These are phyloP conservation scores for Verbena officinalis DNA, from an alignment of 257 asterid species.

Conservation along the genomic window DNA sequence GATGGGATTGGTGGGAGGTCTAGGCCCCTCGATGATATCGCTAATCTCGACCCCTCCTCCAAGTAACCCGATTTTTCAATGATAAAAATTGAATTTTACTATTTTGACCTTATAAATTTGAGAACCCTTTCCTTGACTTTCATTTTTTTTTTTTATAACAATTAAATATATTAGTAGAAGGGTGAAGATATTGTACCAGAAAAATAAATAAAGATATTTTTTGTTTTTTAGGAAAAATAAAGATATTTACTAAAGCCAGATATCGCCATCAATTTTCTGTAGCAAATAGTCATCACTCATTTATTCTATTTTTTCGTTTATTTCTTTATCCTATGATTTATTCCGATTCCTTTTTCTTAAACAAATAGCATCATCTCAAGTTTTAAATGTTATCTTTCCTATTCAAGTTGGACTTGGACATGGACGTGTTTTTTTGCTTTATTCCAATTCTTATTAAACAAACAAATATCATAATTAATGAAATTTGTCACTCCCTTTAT, in stretches of 20 bases:
- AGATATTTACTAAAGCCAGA: constrained; percentile 3
- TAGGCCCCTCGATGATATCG: constrained; percentile 40
- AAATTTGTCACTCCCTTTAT: constrained; percentile 24
- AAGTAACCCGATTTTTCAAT: constrained; percentile 33
- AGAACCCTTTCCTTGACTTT: not conserved
- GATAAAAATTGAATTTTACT: not conserved
- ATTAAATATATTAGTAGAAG: too few relatives aligned
- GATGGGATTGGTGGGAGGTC: not conserved
- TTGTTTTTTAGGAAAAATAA: not conserved
- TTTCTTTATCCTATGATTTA: not conserved
- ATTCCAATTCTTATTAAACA: constrained; percentile 11
- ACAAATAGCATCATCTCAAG: constrained; percentile 18
- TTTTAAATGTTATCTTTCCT: not conserved
- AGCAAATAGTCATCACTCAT: constrained; percentile 1
- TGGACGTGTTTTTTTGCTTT: constrained; percentile 22
- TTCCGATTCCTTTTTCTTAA: constrained; percentile 13
- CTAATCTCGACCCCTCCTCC: constrained; percentile 55
- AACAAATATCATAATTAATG: not conserved
- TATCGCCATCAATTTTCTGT: not conserved
- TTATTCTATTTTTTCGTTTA: constrained; percentile 12
- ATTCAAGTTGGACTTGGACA: constrained; percentile 21
- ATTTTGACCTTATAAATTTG: constrained; percentile 26
- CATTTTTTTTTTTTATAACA: too few relatives aligned
- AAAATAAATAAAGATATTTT: too few relatives aligned
- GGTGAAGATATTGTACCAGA: not conserved